Base-by-base conservation (phyloP, 768 basidiomycete species). In the Gyrodon lividus region DNA sequence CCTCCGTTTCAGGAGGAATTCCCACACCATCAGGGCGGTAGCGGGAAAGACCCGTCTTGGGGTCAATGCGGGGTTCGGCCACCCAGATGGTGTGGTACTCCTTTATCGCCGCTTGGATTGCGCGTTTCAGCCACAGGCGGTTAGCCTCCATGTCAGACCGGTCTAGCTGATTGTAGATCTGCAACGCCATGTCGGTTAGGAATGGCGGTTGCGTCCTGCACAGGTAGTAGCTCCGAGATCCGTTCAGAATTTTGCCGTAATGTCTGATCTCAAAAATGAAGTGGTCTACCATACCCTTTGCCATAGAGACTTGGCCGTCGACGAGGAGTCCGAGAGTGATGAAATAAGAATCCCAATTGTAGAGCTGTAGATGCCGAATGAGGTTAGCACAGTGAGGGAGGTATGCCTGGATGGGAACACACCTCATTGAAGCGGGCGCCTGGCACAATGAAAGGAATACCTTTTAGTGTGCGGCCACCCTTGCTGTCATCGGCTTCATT, bases 41-140 rank as follows among this genome's bases (percentile, higher is more conserved):
- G 43, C 97, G 84, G 0, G 95, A 97, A 14, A 99, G 81, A 22
- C 97, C 96, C 14, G 94, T 93, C 72, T 89, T 90, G 40, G 87
- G 86, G 69, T 99, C 95, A 60, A 98, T 87, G 20, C 97, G 88
- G 23, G 96, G 97, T 64, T 89, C 86, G 2, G 92, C 87, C 55
- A 95, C 86, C 97, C 97, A 99, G 58, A 98, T 83, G 37, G 89
- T 92, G 73, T 99, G 96, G 68, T 99, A 99, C 67, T 99, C 96
- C 72, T 98, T 97, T 75, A 99, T 94, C 23, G 96, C 96, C 9
- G 95, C 95, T 67, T 90, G 91, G 51, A 99, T 97, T 3, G 95
- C 96, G 8, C 87, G 84, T 71, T 94, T 97, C 52, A 99, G 81
- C 94, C 95, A 99, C 40, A 76, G 74, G 17, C 88, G 87, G 75